phyloP scores from a whole-genome alignment of 2,329 filamentous ascomycete species.

The Neofusicoccum laricinum region DNA sequence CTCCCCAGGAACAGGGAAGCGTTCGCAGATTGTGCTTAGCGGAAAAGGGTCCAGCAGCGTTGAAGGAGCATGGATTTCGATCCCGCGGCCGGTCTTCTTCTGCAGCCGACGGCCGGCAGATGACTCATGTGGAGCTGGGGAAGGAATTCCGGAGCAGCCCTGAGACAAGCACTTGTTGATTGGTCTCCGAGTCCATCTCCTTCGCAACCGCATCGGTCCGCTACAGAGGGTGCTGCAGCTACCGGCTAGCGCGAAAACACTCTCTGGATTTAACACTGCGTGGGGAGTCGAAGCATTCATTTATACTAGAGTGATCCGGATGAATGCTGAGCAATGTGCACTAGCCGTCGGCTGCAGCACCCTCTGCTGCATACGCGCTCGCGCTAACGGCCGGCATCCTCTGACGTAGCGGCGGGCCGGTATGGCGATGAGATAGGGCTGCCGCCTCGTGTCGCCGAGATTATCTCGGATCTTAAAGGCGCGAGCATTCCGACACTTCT shows the following conservation, averaged over 20 bases:
- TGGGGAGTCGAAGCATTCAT: too few species aligned
- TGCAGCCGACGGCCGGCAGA: background rate
- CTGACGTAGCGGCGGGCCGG: background rate
- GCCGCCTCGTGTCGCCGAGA: background rate
- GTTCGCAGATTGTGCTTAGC: background rate
- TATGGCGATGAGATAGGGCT: background rate
- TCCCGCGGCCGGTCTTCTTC: background rate
- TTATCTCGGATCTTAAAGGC: background rate
- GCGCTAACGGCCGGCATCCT: background rate
- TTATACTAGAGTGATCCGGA: too few species aligned
- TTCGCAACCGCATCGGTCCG: background rate
- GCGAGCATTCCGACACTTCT: background rate
- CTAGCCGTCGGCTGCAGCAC: too few species aligned
- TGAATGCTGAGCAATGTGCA: too few species aligned
- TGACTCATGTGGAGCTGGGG: background rate
- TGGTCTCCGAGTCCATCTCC: background rate
- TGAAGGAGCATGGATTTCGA: background rate
- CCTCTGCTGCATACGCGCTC: background rate
- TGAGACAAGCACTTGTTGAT: background rate
- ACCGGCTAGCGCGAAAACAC: too few species aligned
- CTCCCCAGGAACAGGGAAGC: background rate
- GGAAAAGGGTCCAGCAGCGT: background rate
- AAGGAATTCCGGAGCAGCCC: background rate
- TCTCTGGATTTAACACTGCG: too few species aligned
- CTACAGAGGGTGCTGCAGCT: background rate